phyloP scores from a whole-genome alignment of 2,329 filamentous ascomycete species.

The Diaporthe capsici region DNA sequence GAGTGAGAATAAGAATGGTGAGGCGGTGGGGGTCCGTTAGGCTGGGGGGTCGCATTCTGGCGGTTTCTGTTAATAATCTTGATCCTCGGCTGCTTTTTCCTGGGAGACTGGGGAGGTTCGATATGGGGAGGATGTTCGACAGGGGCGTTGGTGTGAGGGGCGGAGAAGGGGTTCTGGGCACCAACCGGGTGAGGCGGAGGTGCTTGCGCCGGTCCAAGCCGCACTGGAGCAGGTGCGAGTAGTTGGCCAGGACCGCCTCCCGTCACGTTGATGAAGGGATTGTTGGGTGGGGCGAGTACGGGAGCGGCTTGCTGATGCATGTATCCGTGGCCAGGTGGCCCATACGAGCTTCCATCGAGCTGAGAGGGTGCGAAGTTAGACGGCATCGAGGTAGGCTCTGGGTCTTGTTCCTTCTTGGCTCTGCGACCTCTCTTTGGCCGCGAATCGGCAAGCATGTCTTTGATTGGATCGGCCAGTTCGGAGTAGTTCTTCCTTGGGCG shows the following conservation, averaged over 20 bases:
- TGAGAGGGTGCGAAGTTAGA: constrained; percentile 31
- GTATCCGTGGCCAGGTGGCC: constrained; percentile 27
- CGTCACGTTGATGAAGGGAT: constrained; percentile 41
- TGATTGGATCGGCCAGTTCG: constrained; percentile 61
- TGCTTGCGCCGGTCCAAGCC: constrained; percentile 34
- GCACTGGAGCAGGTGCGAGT: constrained; percentile 39
- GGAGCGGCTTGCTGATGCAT: constrained; percentile 25
- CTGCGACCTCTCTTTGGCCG: constrained; percentile 51
- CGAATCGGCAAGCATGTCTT: constrained; percentile 52
- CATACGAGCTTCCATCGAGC: constrained; percentile 26
- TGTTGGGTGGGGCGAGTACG: constrained; percentile 39
- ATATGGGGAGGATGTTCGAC: constrained; percentile 33
- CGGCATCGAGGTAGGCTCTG: constrained; percentile 37
- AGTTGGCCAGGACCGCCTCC: constrained; percentile 41
- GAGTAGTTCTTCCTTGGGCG: constrained; percentile 69
- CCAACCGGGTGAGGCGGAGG: constrained; percentile 37
- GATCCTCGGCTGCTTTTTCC: constrained; percentile 38
- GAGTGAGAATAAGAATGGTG: constrained; percentile 10
- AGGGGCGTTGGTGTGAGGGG: constrained; percentile 36
- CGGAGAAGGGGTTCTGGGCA: constrained; percentile 41
- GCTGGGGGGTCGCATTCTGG: constrained; percentile 37
- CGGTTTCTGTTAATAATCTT: constrained; percentile 37
- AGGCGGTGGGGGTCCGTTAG: constrained; percentile 31
- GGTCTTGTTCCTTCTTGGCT: constrained; percentile 41
- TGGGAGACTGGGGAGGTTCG: constrained; percentile 37